These are phyloP conservation scores for Talaromyces nanjingensis DNA, from an alignment of 495 filamentous ascomycete species.

Conservation along the genomic window DNA sequence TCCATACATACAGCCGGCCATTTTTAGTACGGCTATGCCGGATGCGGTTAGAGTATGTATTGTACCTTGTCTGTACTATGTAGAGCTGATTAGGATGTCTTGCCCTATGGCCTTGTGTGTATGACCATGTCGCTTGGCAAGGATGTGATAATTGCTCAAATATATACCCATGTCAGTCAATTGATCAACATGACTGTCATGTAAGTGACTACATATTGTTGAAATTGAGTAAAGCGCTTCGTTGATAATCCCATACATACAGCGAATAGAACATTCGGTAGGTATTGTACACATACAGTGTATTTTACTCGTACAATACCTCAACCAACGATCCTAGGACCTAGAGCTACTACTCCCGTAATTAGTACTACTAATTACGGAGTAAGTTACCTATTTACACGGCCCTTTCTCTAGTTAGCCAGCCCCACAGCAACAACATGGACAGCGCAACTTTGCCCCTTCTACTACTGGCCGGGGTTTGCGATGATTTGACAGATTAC, in stretches of 20 bases:
- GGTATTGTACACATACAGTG: neutral
- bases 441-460: neutral
- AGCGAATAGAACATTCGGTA: neutral
- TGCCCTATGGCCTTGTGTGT: neutral
- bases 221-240: neutral
- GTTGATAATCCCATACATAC: too few relatives aligned
- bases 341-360: neutral
- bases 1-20: neutral
- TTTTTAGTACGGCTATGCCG: neutral
- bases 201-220: neutral
- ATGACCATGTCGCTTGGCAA: neutral
- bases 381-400: neutral
- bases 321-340: too few relatives aligned
- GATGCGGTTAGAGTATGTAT: neutral
- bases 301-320: neutral
- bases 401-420: neutral
- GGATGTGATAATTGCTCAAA: neutral
- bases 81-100: neutral
- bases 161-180: neutral
- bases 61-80: neutral
- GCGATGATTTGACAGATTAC: neutral
- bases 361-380: neutral
- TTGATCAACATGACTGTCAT: neutral
- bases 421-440: neutral
- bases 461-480: neutral